Conservation (phyloP, 805 yeast genomes). For the Debaryomyces prosopidis region DNA sequence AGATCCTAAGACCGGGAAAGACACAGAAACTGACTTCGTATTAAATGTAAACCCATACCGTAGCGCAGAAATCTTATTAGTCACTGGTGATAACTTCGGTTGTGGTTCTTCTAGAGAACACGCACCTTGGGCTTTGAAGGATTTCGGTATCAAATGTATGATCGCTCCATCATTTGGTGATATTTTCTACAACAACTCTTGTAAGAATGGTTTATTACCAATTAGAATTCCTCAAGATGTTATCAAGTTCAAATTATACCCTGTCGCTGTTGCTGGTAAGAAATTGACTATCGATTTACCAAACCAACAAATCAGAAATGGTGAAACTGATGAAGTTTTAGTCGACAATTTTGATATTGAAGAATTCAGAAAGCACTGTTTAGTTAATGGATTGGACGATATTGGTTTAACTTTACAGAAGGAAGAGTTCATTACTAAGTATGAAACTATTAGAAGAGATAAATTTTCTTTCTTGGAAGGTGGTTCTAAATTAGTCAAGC, state of each 20-base stretch:
- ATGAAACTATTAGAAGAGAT: slow-evolving; percentile 74
- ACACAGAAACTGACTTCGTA: slow-evolving; percentile 83
- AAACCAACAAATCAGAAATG: slow-evolving; percentile 76
- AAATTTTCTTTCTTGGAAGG: slow-evolving; percentile 92
- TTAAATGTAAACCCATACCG: slow-evolving; percentile 84
- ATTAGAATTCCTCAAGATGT: slow-evolving; percentile 83
- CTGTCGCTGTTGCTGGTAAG: slow-evolving; percentile 74
- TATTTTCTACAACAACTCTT: slow-evolving; percentile 95
- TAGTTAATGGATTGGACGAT: slow-evolving; percentile 93
- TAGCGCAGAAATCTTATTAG: slow-evolving; percentile 78
- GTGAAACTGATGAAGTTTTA: slow-evolving; percentile 59
- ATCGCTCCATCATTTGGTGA: slow-evolving; percentile 99
- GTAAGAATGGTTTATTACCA: slow-evolving; percentile 93
- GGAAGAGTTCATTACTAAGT: slow-evolving; percentile 71
- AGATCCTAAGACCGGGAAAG: slow-evolving; percentile 68
- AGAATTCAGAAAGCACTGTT: slow-evolving; percentile 90
- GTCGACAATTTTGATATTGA: slow-evolving; percentile 87
- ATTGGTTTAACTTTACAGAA: slow-evolving; percentile 93
- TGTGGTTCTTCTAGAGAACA: slow-evolving; percentile 99
- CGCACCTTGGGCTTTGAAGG: slow-evolving; percentile 99
- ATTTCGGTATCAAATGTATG: slow-evolving; percentile 92
- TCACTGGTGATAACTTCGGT: slow-evolving; percentile 96
- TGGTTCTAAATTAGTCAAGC: slow-evolving; percentile 68
- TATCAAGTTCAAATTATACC: slow-evolving; percentile 70
- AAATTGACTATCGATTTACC: slow-evolving; percentile 80